Evolutionary conservation across 805 yeast genomes (phyloP).

Genomic region (Metschnikowia peoriensis): DNA sequence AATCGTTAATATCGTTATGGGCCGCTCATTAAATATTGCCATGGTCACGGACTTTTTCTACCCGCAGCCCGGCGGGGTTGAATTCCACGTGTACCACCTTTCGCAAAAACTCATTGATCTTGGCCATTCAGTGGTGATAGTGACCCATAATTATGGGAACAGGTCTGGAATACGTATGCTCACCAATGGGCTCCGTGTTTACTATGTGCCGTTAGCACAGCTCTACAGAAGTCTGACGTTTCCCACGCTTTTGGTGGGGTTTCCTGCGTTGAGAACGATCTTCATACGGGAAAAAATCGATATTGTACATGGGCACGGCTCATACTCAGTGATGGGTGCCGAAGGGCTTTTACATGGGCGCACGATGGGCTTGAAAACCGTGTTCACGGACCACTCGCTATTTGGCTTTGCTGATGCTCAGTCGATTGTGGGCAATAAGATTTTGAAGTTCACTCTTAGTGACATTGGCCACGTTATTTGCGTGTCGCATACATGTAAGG

Average conservation of each 20-base stretch:
- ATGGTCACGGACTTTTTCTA: slow-evolving; percentile 97
- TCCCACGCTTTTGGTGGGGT: slow-evolving; percentile 86
- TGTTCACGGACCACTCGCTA: slow-evolving; percentile 92
- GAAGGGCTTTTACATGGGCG: slow-evolving; percentile 91
- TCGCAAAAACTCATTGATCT: slow-evolving; percentile 75
- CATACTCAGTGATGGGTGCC: slow-evolving; percentile 80
- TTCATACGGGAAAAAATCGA: slow-evolving; percentile 82
- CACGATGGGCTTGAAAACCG: slow-evolving; percentile 88
- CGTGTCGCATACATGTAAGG: slow-evolving; percentile 95
- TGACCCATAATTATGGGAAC: slow-evolving; percentile 86
- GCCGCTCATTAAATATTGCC: slow-evolving; percentile 32
- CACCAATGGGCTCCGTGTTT: slow-evolving; percentile 89
- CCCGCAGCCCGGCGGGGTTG: slow-evolving; percentile 99
- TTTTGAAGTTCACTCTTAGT: slow-evolving; percentile 75
- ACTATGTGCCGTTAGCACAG: slow-evolving; percentile 80
- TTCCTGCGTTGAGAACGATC: slow-evolving; percentile 83
- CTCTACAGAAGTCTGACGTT: slow-evolving; percentile 81
- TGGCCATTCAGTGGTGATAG: slow-evolving; percentile 83
- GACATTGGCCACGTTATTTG: slow-evolving; percentile 94
- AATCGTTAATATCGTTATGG: background rate
- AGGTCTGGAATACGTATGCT: slow-evolving; percentile 79
- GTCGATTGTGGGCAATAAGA: slow-evolving; percentile 81
- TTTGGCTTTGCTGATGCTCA: slow-evolving; percentile 90
- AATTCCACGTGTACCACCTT: slow-evolving; percentile 88
- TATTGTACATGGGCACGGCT: slow-evolving; percentile 94